phyloP scores from a whole-genome alignment of 1,139 yeast species.

The Candida tropicalis region DNA sequence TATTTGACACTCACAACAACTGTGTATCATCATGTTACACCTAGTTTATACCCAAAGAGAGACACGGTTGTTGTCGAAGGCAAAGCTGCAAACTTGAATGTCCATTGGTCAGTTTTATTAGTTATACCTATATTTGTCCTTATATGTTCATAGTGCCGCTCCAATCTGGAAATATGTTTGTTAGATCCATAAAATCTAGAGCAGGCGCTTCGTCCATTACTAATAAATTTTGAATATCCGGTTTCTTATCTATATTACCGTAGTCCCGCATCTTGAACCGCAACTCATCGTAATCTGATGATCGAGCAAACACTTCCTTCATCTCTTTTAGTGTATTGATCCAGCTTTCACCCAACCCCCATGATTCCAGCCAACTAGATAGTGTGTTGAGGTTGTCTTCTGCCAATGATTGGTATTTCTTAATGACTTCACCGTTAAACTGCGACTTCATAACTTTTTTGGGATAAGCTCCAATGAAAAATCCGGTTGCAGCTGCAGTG shows the following conservation, averaged over 20 bases:
- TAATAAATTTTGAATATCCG: constrained; percentile 21
- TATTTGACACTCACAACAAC: constrained; percentile 16
- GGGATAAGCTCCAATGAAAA: constrained; percentile 35
- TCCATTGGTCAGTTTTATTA: constrained; percentile 4
- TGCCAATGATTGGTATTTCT: constrained; percentile 24
- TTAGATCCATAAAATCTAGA: constrained; percentile 24
- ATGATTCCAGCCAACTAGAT: constrained; percentile 24
- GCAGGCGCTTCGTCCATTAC: constrained; percentile 20
- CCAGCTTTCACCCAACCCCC: constrained; percentile 33
- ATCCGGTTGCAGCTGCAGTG: constrained; percentile 35
- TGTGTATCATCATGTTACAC: constrained; percentile 7
- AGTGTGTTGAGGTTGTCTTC: constrained; percentile 22
- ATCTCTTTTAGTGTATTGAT: constrained; percentile 23
- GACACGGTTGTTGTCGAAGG: constrained; percentile 6
- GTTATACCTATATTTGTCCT: constrained; percentile 9
- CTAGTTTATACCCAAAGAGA: constrained; percentile 11
- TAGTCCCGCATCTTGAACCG: constrained; percentile 30
- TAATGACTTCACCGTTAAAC: constrained; percentile 18
- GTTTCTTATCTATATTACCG: constrained; percentile 21
- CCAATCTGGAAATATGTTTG: constrained; percentile 27
- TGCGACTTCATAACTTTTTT: constrained; percentile 18
- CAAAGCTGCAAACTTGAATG: constrained; percentile 3
- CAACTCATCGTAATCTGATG: constrained; percentile 22
- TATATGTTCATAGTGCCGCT: constrained; percentile 19
- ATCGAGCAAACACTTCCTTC: constrained; percentile 22